phyloP scores from a whole-genome alignment of 495 filamentous ascomycete species.

The Penicillium coffeae region DNA sequence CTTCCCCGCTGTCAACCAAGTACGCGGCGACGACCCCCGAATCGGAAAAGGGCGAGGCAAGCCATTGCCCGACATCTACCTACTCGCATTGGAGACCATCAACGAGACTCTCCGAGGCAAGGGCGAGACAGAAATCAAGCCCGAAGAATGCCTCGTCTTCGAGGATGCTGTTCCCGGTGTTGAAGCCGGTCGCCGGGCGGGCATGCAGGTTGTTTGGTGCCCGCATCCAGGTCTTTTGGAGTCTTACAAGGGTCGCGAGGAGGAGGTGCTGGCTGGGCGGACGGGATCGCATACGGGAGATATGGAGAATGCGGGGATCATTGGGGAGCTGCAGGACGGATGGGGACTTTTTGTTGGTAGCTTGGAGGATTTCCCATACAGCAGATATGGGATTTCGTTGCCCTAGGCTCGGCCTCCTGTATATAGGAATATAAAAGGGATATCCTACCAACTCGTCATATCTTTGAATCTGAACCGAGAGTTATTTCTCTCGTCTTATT shows the following conservation, averaged over 20 bases:
- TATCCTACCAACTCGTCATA: too few species aligned
- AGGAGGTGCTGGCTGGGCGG: conserved; percentile 77
- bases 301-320: conserved; percentile 41
- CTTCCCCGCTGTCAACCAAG: conserved; percentile 63
- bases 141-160: conserved; percentile 92
- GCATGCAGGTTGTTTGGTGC: conserved; percentile 93
- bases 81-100: conserved; percentile 79
- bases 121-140: conserved; percentile 64
- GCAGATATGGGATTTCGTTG: conserved; percentile 60
- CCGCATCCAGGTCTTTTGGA: conserved; percentile 77
- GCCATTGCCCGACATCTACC: conserved; percentile 91
- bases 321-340: conserved; percentile 62
- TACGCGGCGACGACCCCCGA: conserved; percentile 82
- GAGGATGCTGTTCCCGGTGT: conserved; percentile 93
- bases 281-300: conserved; percentile 64
- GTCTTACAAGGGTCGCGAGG: conserved; percentile 71
- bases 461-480: too few species aligned
- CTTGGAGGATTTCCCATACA: conserved; percentile 70
- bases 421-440: too few species aligned
- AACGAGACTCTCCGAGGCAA: conserved; percentile 61
- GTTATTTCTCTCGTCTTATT: too few species aligned
- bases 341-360: conserved; percentile 61
- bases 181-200: conserved; percentile 84
- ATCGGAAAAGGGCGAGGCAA: conserved; percentile 82
- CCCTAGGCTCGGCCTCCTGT: not conserved